Conservation (phyloP, 2,329 filamentous ascomycete species). For the Trichoderma atrobrunneum region DNA sequence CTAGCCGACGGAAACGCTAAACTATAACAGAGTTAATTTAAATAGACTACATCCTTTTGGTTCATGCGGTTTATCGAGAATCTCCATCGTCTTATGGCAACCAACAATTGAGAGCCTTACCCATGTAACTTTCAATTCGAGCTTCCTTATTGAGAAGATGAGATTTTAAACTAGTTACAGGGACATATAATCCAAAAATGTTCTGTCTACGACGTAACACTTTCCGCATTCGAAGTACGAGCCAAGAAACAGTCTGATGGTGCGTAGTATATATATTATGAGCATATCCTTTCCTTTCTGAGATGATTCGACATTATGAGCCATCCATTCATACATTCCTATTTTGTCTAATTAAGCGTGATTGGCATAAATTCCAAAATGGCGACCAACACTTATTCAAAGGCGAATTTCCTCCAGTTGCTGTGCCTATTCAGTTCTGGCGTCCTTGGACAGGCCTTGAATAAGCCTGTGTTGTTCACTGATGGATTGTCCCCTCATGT, state of each 20-base stretch:
- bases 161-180: background rate
- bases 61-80: background rate
- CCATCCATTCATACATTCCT: background rate
- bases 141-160: background rate
- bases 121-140: background rate
- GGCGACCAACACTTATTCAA: background rate
- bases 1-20: background rate
- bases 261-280: background rate
- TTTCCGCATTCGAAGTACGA: background rate
- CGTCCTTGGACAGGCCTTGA: background rate
- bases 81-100: background rate
- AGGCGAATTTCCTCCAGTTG: background rate
- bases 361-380: background rate
- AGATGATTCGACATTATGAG: background rate
- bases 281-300: background rate
- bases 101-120: background rate
- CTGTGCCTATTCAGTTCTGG: background rate
- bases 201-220: background rate
- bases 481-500: background rate
- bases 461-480: background rate
- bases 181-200: background rate
- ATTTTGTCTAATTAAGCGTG: background rate
- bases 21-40: background rate
- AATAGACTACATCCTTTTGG: background rate
- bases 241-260: background rate